Evolutionary conservation across 2,329 filamentous ascomycete genomes (phyloP).

Genomic region (Fusarium sp.): DNA sequence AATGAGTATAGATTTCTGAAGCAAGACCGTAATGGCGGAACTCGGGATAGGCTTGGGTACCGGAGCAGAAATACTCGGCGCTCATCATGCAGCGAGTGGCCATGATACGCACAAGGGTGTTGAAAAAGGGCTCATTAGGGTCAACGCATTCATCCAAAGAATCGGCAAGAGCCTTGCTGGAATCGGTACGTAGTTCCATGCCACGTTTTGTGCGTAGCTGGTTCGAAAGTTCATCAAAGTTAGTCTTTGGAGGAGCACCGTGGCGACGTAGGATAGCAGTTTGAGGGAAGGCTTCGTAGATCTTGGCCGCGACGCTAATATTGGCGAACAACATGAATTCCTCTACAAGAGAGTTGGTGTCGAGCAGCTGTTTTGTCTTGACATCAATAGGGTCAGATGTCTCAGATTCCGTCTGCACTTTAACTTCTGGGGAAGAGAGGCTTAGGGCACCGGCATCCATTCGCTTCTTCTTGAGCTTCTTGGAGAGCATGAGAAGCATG

Average conservation of each 20-base stretch:
- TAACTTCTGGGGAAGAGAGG: slow-evolving; percentile 96
- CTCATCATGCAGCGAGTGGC: slow-evolving; percentile 99
- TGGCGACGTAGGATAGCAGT: slow-evolving; percentile 94
- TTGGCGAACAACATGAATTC: slow-evolving; percentile 99
- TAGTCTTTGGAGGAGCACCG: slow-evolving; percentile 90
- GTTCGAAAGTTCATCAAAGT: slow-evolving; percentile 93
- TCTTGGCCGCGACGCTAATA: slow-evolving; percentile 89
- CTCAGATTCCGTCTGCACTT: slow-evolving; percentile 93
- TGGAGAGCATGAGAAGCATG: slow-evolving; percentile 85
- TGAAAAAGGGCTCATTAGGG: slow-evolving; percentile 89
- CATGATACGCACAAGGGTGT: slow-evolving; percentile 96
- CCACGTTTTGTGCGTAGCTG: slow-evolving; percentile 90
- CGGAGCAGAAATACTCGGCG: slow-evolving; percentile 97
- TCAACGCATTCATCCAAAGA: slow-evolving; percentile 89
- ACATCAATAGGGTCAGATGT: slow-evolving; percentile 96
- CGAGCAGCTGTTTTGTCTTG: slow-evolving; percentile 92
- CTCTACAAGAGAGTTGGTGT: slow-evolving; percentile 97
- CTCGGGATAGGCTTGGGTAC: slow-evolving; percentile 90
- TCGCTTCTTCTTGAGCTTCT: slow-evolving; percentile 92
- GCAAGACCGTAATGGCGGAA: slow-evolving; percentile 98
- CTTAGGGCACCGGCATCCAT: slow-evolving; percentile 96
- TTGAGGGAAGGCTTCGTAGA: slow-evolving; percentile 92
- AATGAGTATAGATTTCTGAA: slow-evolving; percentile 97
- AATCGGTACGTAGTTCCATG: slow-evolving; percentile 83
- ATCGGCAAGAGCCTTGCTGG: slow-evolving; percentile 91